Conservation (phyloP, 2,329 filamentous ascomycete species). For the Pseudogymnoascus sp. region DNA sequence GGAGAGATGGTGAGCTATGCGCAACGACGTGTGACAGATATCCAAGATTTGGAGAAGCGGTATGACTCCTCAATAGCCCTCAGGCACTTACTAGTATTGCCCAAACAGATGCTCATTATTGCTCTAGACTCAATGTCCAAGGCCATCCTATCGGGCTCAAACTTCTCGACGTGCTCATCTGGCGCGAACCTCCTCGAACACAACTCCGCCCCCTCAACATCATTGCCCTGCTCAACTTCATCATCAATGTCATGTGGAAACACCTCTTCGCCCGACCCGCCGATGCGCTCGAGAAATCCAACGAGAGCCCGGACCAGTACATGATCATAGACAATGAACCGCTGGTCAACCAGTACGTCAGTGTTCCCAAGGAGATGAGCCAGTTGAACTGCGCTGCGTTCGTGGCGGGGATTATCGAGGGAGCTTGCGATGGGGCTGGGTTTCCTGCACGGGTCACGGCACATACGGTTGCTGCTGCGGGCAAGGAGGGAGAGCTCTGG, state of each 20-base stretch:
- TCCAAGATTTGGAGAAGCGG: constrained; percentile 89
- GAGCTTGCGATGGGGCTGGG: constrained; percentile 85
- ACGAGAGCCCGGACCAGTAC: constrained; percentile 83
- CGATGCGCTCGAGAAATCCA: constrained; percentile 84
- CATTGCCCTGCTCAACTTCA: constrained; percentile 86
- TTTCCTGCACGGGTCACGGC: constrained; percentile 86
- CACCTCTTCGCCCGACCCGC: constrained; percentile 87
- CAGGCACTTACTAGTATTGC: background rate
- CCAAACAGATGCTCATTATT: background rate
- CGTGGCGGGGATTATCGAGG: constrained; percentile 91
- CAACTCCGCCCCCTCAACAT: constrained; percentile 77
- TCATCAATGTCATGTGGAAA: constrained; percentile 85
- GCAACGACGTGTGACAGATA: constrained; percentile 80
- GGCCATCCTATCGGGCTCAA: constrained; percentile 91
- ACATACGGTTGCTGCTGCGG: constrained; percentile 53
- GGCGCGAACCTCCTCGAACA: constrained; percentile 64
- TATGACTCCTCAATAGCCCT: constrained; percentile 33
- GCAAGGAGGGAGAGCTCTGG: constrained; percentile 70
- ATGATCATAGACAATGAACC: constrained; percentile 99
- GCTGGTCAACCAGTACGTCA: constrained; percentile 88
- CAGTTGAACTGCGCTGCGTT: constrained; percentile 95
- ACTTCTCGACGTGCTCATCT: constrained; percentile 89
- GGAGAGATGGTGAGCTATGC: constrained; percentile 95
- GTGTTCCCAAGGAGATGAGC: constrained; percentile 88
- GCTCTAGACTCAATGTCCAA: constrained; percentile 71